These are phyloP conservation scores for Podaxis sp. DNA, from an alignment of 768 basidiomycete species.

Conservation along the genomic window DNA sequence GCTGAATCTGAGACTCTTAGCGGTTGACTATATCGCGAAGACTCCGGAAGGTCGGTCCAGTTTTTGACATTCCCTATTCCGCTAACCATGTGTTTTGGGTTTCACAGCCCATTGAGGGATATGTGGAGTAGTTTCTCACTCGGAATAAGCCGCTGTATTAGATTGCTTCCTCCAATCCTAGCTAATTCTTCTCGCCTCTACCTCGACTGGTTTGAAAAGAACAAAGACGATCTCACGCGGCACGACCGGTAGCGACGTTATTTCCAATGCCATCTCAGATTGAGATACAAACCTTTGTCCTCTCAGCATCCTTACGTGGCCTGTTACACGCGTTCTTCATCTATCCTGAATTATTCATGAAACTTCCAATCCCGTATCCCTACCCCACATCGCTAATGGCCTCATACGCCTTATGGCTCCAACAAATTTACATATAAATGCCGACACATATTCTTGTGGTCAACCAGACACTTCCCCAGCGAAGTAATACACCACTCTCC, in stretches of 20 bases:
- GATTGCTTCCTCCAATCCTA: slow-evolving; percentile 34
- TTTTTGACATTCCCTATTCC: slow-evolving; percentile 15
- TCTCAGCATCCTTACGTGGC: slow-evolving; percentile 6
- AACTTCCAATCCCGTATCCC: slow-evolving; percentile 5
- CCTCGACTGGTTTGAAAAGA: slow-evolving; percentile 17
- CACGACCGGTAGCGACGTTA: slow-evolving; percentile 24
- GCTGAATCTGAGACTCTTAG: slow-evolving; percentile 38
- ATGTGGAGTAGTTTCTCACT: slow-evolving; percentile 23
- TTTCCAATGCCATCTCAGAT: slow-evolving; percentile 11
- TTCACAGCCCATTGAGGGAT: slow-evolving; percentile 46
- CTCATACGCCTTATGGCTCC: slow-evolving; percentile 3
- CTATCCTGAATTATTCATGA: slow-evolving; percentile 5
- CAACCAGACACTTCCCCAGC: neutral
- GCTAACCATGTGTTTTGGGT: slow-evolving; percentile 20
- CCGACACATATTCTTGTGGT: neutral
- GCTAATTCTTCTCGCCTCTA: slow-evolving; percentile 9
- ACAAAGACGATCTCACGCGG: slow-evolving; percentile 22
- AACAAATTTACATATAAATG: slow-evolving; percentile 10
- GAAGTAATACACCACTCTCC: slow-evolving; percentile 13
- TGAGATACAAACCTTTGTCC: slow-evolving; percentile 4
- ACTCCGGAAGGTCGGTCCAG: slow-evolving; percentile 73
- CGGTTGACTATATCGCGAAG: slow-evolving; percentile 93
- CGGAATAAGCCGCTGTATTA: slow-evolving; percentile 36
- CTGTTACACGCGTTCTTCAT: slow-evolving; percentile 4
- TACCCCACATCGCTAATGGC: slow-evolving; percentile 1